Evolutionary conservation across 179 eudicot species (phyloP).

Genomic region (Beta lomatogona): DNA sequence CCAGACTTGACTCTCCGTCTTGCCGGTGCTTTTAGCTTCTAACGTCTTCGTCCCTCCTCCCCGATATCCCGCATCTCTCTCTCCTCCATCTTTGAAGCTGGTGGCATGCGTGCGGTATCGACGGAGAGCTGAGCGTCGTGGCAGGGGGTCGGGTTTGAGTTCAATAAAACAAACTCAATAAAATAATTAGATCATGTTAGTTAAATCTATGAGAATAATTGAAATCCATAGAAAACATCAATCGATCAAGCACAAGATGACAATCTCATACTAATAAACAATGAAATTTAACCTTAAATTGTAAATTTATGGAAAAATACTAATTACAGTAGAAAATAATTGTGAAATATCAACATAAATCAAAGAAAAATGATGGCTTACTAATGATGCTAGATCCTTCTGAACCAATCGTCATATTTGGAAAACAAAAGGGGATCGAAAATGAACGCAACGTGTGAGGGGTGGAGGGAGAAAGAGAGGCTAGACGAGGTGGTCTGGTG

Average conservation of each 20-base stretch:
- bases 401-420: conserved; percentile 48
- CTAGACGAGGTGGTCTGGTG: no score
- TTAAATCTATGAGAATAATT: neutral
- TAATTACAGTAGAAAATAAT: no score
- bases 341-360: no score
- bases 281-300: neutral
- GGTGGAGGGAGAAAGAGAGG: no score
- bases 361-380: neutral
- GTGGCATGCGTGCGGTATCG: no score
- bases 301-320: neutral
- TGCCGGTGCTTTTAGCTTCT: no score
- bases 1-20: no score
- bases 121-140: no score
- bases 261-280: neutral
- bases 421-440: neutral
- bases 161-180: neutral
- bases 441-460: neutral
- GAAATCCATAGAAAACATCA: neutral
- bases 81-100: no score
- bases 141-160: neutral
- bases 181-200: conserved; percentile 9
- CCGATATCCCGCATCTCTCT: no score
- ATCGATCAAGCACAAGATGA: conserved; percentile 11
- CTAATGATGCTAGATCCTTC: conserved; percentile 54
- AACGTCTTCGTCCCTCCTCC: no score